Percentiles rank a stretch among this genome's conserved stretches.
These are phyloP conservation scores for Thermothelomyces thermophilus DNA, from an alignment of 2,329 filamentous ascomycete species.

Conservation along the genomic window DNA sequence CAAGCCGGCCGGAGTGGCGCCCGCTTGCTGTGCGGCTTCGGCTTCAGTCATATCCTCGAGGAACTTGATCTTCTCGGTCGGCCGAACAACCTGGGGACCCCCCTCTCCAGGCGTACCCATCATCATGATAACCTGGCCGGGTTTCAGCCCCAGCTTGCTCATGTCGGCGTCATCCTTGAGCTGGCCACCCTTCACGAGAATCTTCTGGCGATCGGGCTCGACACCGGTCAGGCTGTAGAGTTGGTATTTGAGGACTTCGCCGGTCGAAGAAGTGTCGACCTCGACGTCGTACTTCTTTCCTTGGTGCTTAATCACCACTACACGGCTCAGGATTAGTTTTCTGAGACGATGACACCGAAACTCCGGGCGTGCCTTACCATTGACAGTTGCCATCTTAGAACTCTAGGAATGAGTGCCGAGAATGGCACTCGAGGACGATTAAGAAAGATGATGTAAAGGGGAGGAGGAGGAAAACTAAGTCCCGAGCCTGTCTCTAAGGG, in stretches of 20 bases:
- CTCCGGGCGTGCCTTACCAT: too few relatives aligned
- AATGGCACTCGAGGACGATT: neutral
- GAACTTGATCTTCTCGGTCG: slow-evolving; percentile 78
- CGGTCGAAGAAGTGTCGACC: slow-evolving; percentile 73
- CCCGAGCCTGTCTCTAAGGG: too few relatives aligned
- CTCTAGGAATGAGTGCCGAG: neutral
- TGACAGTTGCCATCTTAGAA: slow-evolving; percentile 21
- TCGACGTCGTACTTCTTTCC: slow-evolving; percentile 95
- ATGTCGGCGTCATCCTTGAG: slow-evolving; percentile 93
- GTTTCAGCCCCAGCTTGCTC: slow-evolving; percentile 75
- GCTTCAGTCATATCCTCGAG: slow-evolving; percentile 97
- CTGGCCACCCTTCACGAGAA: slow-evolving; percentile 87
- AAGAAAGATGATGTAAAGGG: neutral
- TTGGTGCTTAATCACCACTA: slow-evolving; percentile 89
- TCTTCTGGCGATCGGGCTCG: slow-evolving; percentile 93
- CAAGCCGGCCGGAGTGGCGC: slow-evolving; percentile 80
- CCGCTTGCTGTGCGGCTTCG: slow-evolving; percentile 74
- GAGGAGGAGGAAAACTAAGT: neutral
- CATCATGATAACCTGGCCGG: slow-evolving; percentile 88
- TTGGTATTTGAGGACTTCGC: slow-evolving; percentile 93
- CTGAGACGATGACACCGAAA: neutral
- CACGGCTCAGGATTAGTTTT: slow-evolving; percentile 22
- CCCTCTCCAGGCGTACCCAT: slow-evolving; percentile 79
- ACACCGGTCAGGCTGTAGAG: slow-evolving; percentile 93
- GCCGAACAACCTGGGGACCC: slow-evolving; percentile 56